Evolutionary conservation across 257 asterid genomes (phyloP).

Genomic region (Solanum etuberosum): DNA sequence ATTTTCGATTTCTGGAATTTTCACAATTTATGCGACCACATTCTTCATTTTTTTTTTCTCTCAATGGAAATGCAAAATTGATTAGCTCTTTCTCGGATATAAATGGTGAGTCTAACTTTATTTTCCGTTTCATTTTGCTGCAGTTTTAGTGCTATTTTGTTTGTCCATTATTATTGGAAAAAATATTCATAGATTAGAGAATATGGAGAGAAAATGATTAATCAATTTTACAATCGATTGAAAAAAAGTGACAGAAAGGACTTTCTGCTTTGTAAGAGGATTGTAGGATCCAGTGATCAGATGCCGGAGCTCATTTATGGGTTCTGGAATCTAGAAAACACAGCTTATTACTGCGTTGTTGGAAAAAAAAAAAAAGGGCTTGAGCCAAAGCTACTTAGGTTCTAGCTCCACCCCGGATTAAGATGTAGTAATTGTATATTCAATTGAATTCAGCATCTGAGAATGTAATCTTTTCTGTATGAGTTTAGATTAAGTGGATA

Average conservation of each 20-base stretch:
- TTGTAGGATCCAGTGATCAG: neutral
- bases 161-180: neutral
- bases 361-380: neutral
- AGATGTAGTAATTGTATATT: neutral
- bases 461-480: neutral
- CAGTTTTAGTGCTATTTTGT: neutral
- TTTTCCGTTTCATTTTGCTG: neutral
- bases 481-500: neutral
- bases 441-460: neutral
- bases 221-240: neutral
- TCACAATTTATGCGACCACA: neutral
- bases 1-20: neutral
- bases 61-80: neutral
- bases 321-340: neutral
- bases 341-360: neutral
- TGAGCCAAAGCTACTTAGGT: neutral
- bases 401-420: neutral
- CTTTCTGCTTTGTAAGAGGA: neutral
- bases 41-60: neutral
- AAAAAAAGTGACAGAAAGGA: neutral
- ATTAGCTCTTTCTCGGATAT: neutral
- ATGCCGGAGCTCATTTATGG: neutral
- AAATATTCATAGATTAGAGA: neutral
- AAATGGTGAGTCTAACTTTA: neutral
- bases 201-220: neutral